Conservation (phyloP, 2,329 filamentous ascomycete species). For the Cladosporium sphaerospermum region DNA sequence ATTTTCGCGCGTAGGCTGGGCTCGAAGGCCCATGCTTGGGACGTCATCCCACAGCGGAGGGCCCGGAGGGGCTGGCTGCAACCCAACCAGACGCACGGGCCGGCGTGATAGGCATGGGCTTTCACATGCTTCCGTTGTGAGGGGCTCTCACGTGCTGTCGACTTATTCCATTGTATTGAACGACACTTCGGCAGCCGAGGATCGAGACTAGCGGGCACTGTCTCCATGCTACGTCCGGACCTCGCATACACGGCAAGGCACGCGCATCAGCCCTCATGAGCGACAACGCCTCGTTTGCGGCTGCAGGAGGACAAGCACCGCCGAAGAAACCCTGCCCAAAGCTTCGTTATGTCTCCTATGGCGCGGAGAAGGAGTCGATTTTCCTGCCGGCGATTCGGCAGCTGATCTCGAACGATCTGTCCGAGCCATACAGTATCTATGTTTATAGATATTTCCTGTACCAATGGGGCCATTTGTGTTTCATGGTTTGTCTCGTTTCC, state of each 20-base stretch:
- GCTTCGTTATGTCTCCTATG: constrained; percentile 55
- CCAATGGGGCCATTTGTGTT: constrained; percentile 97
- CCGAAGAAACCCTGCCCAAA: constrained; percentile 13
- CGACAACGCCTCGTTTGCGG: constrained; percentile 3
- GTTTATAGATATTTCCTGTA: constrained; percentile 97
- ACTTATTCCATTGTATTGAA: no score
- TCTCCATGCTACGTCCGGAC: neutral
- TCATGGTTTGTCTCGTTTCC: constrained; percentile 59
- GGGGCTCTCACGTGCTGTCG: neutral
- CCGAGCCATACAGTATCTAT: constrained; percentile 98
- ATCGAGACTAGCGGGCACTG: no score
- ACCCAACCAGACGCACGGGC: no score
- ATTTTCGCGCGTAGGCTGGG: constrained; percentile 2
- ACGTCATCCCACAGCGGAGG: no score
- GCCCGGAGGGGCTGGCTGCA: no score
- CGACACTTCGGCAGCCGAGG: no score
- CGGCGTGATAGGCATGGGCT: neutral
- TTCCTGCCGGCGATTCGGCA: constrained; percentile 83
- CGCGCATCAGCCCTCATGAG: constrained; percentile 2
- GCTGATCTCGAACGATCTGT: constrained; percentile 91
- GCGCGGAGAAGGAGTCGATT: constrained; percentile 51
- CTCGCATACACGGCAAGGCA: neutral
- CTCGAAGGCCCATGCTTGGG: no score
- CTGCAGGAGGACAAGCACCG: neutral
- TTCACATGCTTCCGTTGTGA: constrained; percentile 3